Percentiles rank a stretch among this genome's conserved stretches.
phyloP scores from a whole-genome alignment of 2,329 filamentous ascomycete species.

The Cladosporium sp. region DNA sequence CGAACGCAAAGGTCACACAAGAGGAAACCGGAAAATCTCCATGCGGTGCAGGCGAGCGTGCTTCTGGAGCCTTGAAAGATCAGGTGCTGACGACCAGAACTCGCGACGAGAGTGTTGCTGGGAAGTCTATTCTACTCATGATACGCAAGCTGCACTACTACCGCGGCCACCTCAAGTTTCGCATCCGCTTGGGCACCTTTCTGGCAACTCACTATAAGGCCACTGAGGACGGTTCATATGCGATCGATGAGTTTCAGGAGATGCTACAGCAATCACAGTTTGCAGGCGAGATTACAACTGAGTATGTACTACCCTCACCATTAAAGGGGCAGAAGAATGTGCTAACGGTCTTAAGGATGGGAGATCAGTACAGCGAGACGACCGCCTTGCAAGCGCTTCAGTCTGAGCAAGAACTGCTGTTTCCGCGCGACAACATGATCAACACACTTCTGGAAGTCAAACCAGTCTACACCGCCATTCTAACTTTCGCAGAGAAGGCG shows the following conservation, averaged over 20 bases:
- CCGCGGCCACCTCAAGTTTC: constrained; percentile 31
- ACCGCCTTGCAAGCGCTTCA: constrained; percentile 19
- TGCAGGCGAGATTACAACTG: constrained; percentile 27
- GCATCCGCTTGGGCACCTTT: constrained; percentile 35
- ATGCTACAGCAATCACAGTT: constrained; percentile 31
- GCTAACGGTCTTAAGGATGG: constrained; percentile 29
- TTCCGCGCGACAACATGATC: constrained; percentile 20
- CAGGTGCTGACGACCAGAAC: not conserved
- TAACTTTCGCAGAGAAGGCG: constrained; percentile 23
- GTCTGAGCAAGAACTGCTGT: constrained; percentile 21
- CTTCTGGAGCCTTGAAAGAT: not conserved
- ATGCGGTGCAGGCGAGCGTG: not conserved
- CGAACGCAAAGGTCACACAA: not conserved
- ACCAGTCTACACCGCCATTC: constrained; percentile 26
- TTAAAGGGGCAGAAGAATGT: not conserved
- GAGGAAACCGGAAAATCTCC: not conserved
- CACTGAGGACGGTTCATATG: constrained; percentile 20
- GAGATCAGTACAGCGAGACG: constrained; percentile 20
- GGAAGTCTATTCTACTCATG: constrained; percentile 20
- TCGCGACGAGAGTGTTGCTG: not conserved
- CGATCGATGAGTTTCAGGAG: constrained; percentile 28
- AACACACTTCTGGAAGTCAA: constrained; percentile 22
- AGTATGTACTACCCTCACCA: constrained; percentile 24
- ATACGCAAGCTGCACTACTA: constrained; percentile 32
- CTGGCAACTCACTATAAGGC: constrained; percentile 23